A percentile compares a stretch with the other conserved stretches of the same genome.
Conservation (phyloP, 495 filamentous ascomycete genomes). For the Neurospora hispaniola region DNA sequence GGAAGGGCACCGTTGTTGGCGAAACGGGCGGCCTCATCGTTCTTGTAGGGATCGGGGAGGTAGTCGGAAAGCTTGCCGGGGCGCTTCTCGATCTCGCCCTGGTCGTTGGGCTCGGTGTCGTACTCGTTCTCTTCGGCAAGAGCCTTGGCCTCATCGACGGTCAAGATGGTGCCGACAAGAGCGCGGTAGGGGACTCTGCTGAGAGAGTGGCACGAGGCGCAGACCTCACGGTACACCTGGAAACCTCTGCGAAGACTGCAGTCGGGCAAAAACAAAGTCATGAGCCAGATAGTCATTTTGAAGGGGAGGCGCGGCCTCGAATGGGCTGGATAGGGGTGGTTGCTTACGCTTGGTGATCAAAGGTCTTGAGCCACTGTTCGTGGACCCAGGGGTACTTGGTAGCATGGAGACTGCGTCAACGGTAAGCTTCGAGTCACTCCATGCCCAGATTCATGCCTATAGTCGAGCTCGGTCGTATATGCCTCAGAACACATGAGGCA, state of each 20-base stretch:
- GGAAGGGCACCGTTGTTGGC: constrained; percentile 97
- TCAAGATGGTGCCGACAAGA: constrained; percentile 84
- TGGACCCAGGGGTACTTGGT: constrained; percentile 95
- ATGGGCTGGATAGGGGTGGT: background rate
- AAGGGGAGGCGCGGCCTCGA: background rate
- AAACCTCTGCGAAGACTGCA: constrained; percentile 92
- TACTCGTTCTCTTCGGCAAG: constrained; percentile 98
- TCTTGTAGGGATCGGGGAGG: constrained; percentile 89
- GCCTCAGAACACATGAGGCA: constrained; percentile 17
- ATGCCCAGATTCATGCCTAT: background rate
- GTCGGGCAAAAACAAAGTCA: constrained; percentile 7
- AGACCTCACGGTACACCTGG: constrained; percentile 99
- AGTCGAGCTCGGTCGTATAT: constrained; percentile 16
- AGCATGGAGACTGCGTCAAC: constrained; percentile 65
- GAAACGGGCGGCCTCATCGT: constrained; percentile 95
- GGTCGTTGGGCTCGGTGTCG: constrained; percentile 94
- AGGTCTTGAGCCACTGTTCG: constrained; percentile 78
- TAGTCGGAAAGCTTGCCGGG: constrained; percentile 98
- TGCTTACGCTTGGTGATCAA: constrained; percentile 89
- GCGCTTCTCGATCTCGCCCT: constrained; percentile 96
- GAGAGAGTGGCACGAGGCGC: constrained; percentile 94
- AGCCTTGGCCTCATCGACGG: constrained; percentile 93
- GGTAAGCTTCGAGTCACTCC: constrained; percentile 13
- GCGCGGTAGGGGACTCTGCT: constrained; percentile 86
- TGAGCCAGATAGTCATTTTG: constrained; percentile 4